Percentiles rank a stretch among this genome's conserved stretches.
Evolutionary conservation across 371 early-diverging fungal genomes (phyloP).

Genomic region (Coemansia sp.): DNA sequence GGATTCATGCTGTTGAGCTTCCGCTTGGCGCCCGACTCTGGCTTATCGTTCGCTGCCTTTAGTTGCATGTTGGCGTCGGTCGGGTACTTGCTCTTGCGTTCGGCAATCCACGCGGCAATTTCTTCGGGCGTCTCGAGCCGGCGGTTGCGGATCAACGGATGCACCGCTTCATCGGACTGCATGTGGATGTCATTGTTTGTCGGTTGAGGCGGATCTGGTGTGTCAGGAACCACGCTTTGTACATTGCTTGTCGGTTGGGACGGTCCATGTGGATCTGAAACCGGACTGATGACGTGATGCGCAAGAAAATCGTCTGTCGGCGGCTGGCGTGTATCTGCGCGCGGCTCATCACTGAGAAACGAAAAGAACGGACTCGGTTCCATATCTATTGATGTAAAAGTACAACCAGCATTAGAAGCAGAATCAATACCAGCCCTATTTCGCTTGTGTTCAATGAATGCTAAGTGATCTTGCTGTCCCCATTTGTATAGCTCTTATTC

Average conservation of each 20-base stretch:
- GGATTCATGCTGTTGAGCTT: not conserved
- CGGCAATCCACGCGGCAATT: constrained; percentile 47
- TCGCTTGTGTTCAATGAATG: not conserved
- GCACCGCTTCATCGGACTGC: constrained; percentile 17
- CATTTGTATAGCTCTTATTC: not conserved
- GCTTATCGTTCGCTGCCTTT: not conserved
- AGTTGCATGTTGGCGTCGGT: constrained; percentile 24
- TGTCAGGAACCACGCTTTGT: not conserved
- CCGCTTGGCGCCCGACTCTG: not conserved
- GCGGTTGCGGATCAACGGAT: constrained; percentile 42
- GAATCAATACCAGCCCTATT: not conserved
- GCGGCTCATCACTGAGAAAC: not conserved
- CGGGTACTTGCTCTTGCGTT: constrained; percentile 39
- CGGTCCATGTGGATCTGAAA: not conserved
- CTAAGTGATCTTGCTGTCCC: not conserved
- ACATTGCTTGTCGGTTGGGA: not conserved
- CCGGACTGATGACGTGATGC: not conserved
- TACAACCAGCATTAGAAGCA: not conserved
- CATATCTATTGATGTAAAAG: not conserved
- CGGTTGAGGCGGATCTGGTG: not conserved
- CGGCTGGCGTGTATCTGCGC: not conserved
- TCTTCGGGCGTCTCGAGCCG: constrained; percentile 43
- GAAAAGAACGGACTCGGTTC: constrained; percentile 22
- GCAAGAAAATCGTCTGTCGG: constrained; percentile 24
- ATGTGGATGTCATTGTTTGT: not conserved